Evolutionary conservation across 345 rosid species (phyloP), one percentile per base, ranked within the genome.

Genomic region (Pelargonium nanum): DNA sequence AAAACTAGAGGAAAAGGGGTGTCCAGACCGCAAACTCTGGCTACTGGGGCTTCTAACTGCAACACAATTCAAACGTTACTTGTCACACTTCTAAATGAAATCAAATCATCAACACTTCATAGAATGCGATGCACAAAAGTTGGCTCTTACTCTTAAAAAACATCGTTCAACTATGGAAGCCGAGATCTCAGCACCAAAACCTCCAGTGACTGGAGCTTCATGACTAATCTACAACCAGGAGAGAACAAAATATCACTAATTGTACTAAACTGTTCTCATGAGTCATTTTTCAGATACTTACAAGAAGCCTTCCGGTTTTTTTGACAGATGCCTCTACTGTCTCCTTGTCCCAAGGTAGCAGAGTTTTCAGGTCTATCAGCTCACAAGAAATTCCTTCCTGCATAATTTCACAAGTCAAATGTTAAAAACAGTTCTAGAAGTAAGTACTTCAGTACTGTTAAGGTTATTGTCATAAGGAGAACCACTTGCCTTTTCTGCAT

Each of bases 361-460:
- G 73, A 26, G 98, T 88, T 77, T 82, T 88, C 63, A 86, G 85
- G 71, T 91, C 95, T 68, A 88, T 80, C 64, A 88, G 73, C 68
- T 88, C 96, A 81, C 95, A 88, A 64, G 96, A 88, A 65, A 91
- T 85, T 62, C 98, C 98, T 40, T 83, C 90, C 96, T 88, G 81
- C 65, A 68, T 65, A 68, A 53, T 56, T 22, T 21, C 65, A 57
- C 8, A 15, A 19, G 0, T 52, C 66, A 58, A n/a, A 23, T 22
- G 13, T 45, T 17, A 19, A 24, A 58, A 2, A 44, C 21, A 15
- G n/a, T 2, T 28, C 32, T 7, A 28, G 32, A 2, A 28, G 7
- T 2, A 28, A 3, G 32, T 2, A 2, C 7, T 7, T 28, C 32
- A 28, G 32, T 28, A 28, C 32, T 28, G 7, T 28, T 28, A 2